Conservation (phyloP, 2,329 filamentous ascomycete species). For the Fusarium coffeatum region DNA sequence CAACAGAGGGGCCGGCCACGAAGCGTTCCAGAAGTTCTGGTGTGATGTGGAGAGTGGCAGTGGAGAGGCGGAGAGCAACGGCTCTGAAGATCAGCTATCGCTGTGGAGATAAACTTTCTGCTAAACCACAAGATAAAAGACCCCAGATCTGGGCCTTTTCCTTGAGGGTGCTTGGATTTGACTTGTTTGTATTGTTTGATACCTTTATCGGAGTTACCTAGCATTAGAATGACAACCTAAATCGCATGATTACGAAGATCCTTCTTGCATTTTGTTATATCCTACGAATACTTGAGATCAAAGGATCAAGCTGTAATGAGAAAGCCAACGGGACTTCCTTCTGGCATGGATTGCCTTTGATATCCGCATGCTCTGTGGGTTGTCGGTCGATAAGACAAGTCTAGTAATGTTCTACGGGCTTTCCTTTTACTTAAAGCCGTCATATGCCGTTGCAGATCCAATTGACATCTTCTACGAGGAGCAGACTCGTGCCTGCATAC, state of each 20-base stretch:
- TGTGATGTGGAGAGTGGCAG: slow-evolving; percentile 8
- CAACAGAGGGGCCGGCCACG: slow-evolving; percentile 1
- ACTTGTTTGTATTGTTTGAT: neutral
- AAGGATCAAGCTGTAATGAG: neutral
- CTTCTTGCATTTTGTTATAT: neutral
- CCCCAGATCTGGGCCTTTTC: neutral
- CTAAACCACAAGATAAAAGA: slow-evolving; percentile 5
- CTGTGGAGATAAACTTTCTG: slow-evolving; percentile 19
- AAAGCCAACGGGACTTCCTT: neutral
- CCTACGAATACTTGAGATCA: neutral
- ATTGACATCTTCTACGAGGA: neutral
- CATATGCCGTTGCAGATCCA: slow-evolving; percentile 24
- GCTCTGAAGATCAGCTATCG: slow-evolving; percentile 23
- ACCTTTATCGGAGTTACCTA: slow-evolving; percentile 5
- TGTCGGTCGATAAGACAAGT: neutral
- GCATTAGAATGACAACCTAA: slow-evolving; percentile 11
- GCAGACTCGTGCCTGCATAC: slow-evolving; percentile 9
- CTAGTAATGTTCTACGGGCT: neutral
- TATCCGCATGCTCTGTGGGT: neutral
- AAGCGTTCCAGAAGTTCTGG: slow-evolving; percentile 32
- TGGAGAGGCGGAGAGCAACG: slow-evolving; percentile 37
- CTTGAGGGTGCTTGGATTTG: neutral
- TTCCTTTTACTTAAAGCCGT: slow-evolving; percentile 26
- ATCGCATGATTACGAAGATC: neutral
- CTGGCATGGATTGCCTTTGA: neutral